Evolutionary conservation across 2,329 filamentous ascomycete species (phyloP).

Genomic region (Fusarium piperis): DNA sequence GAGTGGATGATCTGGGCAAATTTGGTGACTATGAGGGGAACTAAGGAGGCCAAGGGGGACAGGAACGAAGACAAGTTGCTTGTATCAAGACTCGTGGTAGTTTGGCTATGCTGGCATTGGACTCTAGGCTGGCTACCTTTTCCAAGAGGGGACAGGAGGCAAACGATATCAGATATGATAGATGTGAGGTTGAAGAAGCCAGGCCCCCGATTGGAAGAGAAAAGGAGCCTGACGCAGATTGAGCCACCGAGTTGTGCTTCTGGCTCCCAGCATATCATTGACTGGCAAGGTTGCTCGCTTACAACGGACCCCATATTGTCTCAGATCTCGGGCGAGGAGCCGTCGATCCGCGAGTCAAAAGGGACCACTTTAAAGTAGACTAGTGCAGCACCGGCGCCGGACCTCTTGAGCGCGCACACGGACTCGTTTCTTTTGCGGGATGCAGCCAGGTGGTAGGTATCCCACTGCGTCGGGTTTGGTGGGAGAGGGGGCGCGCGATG

Average conservation of each 20-base stretch:
- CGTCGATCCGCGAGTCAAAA: conserved; percentile 26
- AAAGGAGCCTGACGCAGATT: neutral
- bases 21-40: neutral
- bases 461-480: conserved; percentile 21
- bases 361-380: neutral
- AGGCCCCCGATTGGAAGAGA: neutral
- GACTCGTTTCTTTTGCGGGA: conserved; percentile 20
- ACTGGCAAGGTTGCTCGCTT: conserved; percentile 7
- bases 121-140: neutral
- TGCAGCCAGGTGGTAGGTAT: conserved; percentile 2
- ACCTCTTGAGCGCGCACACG: neutral
- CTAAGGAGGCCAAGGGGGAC: neutral
- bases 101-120: neutral
- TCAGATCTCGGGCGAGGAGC: conserved; percentile 31
- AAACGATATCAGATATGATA: conserved; percentile 24
- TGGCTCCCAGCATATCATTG: conserved; percentile 15
- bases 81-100: neutral
- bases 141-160: conserved; percentile 3
- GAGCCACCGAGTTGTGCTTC: neutral
- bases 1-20: neutral
- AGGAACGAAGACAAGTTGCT: neutral
- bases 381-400: neutral
- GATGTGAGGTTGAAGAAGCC: neutral
- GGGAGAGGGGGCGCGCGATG: conserved; percentile 1
- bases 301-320: conserved; percentile 22